phyloP scores from a whole-genome alignment of 768 basidiomycete genomes.

The Xerocomus spinulosus region DNA sequence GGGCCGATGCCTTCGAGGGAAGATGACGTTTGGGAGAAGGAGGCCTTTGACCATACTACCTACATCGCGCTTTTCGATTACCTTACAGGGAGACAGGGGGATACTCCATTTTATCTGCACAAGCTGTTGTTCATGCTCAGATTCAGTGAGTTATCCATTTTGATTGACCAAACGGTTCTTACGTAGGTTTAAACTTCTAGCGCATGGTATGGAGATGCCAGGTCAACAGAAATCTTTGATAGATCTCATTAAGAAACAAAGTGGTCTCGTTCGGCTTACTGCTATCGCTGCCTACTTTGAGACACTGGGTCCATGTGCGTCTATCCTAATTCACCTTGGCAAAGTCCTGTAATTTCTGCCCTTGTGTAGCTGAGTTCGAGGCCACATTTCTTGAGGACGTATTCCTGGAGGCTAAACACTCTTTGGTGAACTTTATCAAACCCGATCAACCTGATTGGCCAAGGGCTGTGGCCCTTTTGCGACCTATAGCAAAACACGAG shows the following conservation, averaged over 20 bases:
- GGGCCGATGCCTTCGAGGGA: conserved; percentile 7
- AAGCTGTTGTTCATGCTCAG: conserved; percentile 16
- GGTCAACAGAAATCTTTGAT: conserved; percentile 4
- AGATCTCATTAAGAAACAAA: conserved; percentile 3
- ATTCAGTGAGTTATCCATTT: conserved; percentile 7
- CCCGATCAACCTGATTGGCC: conserved; percentile 12
- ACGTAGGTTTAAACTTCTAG: not conserved
- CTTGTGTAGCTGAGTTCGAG: not conserved
- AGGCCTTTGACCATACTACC: conserved; percentile 10
- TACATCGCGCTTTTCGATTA: conserved; percentile 8
- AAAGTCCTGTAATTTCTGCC: not conserved
- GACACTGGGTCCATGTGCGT: conserved; percentile 7
- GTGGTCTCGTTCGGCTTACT: conserved; percentile 8
- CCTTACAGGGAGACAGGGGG: conserved; percentile 7
- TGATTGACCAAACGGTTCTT: not conserved
- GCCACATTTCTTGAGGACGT: conserved; percentile 2
- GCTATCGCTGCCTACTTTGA: conserved; percentile 16
- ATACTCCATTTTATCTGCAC: conserved; percentile 12
- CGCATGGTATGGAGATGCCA: conserved; percentile 3
- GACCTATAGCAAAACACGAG: conserved; percentile 13
- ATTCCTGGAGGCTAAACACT: conserved; percentile 4
- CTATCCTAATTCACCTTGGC: too few relatives aligned
- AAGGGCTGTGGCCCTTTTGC: conserved; percentile 16
- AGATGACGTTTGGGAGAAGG: conserved; percentile 12
- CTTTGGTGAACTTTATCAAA: not conserved